Evolutionary conservation across 768 basidiomycete genomes (phyloP), one percentile per base, ranked within the genome.

Genomic region (Leccinellum rugosiceps): DNA sequence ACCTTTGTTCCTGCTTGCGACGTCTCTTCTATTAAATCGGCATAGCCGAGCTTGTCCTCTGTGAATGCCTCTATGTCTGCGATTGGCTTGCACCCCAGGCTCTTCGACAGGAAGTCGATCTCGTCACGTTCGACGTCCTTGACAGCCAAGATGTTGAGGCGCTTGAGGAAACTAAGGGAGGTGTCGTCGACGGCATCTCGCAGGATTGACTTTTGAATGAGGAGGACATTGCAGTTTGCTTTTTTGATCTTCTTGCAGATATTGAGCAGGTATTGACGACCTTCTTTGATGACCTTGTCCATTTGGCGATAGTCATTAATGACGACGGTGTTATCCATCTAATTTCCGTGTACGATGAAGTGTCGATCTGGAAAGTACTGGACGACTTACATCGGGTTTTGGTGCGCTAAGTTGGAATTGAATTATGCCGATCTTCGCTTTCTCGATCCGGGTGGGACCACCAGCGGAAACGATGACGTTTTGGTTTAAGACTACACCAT

Each of bases 311-410:
- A 99, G 75, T 99, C 96, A 62, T 96, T 98, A 65, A 99, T 98
- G 52, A 98, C 90, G 45, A 99, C 94, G 5, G 96, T 98, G 78
- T 99, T 98, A 75, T 99, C 97, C 96, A 99, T 99, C 95, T 98
- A 64, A 10, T 43, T 58, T 31, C 50, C 19, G 31, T 19, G 60
- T 26, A 52, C 21, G 34, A 11, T 51, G 30, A 54, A 21, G n/a
- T 6, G 46, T 28, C 35, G 43, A 17, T 32, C 31, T 3, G 9
- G 4, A 25, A 48, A 41, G 17, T 30, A 31, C 4, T 41, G 17
- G 23, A 9, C 43, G 9, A 74, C 90, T 59, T 71, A 96, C 95
- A 68, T 99, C 97, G 3, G 97, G 96, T 74, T 99, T 99, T 7
- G 97, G 97, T 41, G 94, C 91, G 63, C 90, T 93, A 51, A 99